phyloP scores from a whole-genome alignment of 306 rosid genomes.

The Rubus idaeus region DNA sequence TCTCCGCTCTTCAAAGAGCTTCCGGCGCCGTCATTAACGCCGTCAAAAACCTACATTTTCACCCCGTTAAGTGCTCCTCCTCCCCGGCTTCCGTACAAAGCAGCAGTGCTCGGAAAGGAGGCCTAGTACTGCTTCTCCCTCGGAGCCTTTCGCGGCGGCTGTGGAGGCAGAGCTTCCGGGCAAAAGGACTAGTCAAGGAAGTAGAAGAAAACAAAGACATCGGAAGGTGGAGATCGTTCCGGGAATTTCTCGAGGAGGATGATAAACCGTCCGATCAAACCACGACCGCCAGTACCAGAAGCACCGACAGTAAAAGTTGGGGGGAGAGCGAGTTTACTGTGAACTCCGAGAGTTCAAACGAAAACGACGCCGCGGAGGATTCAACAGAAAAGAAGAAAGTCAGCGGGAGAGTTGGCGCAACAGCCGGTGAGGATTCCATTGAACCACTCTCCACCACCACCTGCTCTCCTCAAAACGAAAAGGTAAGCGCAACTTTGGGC shows the following conservation, averaged over 20 bases:
- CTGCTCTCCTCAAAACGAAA: conserved; percentile 15
- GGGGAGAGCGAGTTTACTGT: conserved; percentile 53
- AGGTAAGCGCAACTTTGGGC: conserved; percentile 31
- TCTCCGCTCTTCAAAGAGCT: conserved; percentile 54
- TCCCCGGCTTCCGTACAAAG: not conserved
- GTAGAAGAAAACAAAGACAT: not conserved
- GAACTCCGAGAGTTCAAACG: conserved; percentile 24
- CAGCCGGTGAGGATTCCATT: conserved; percentile 36
- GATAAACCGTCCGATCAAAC: conserved; percentile 29
- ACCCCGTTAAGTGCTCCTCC: conserved; percentile 14
- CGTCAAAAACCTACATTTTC: conserved; percentile 45
- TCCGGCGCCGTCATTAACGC: conserved; percentile 54
- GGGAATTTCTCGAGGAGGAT: conserved; percentile 27
- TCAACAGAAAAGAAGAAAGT: not conserved
- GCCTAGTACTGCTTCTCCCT: conserved; percentile 14
- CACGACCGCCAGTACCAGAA: conserved; percentile 5
- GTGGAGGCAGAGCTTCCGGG: conserved; percentile 50
- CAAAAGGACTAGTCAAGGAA: conserved; percentile 19
- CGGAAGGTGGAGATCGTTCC: conserved; percentile 39
- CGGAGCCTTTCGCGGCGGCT: conserved; percentile 58
- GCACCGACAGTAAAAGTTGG: conserved; percentile 51
- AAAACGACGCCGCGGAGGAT: conserved; percentile 31
- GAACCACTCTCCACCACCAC: not conserved
- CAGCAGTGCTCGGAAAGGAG: conserved; percentile 21
- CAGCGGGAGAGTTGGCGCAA: conserved; percentile 18